phyloP scores from a whole-genome alignment of 2,329 filamentous ascomycete genomes.

The Cladosporium sp. region DNA sequence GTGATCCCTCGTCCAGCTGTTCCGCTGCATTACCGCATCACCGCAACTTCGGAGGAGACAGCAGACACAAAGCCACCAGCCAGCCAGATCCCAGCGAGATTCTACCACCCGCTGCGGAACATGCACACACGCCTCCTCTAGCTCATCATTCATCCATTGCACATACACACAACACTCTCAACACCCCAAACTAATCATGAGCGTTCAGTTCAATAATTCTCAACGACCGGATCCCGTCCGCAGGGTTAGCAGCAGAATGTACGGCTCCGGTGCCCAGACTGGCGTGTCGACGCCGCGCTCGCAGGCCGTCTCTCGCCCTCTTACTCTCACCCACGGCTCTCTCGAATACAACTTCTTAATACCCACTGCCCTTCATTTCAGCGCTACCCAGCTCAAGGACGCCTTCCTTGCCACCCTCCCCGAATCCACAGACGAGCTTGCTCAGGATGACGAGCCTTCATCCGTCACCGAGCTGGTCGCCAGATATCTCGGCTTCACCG shows the following conservation, averaged over 20 bases:
- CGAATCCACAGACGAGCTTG: constrained; percentile 91
- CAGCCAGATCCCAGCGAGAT: constrained; percentile 1
- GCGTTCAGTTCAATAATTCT: constrained; percentile 21
- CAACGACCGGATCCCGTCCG: constrained; percentile 22
- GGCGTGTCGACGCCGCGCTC: constrained; percentile 96
- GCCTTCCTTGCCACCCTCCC: constrained; percentile 84
- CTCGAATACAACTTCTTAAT: constrained; percentile 97
- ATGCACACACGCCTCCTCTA: constrained; percentile 3
- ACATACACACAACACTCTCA: neutral
- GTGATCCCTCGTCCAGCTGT: neutral
- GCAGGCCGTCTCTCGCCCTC: constrained; percentile 85
- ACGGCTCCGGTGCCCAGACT: constrained; percentile 84
- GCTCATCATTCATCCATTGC: neutral
- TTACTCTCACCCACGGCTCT: constrained; percentile 87
- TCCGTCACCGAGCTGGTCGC: constrained; percentile 90
- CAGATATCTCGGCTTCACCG: constrained; percentile 88
- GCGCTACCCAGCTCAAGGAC: constrained; percentile 91
- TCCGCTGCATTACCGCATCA: constrained; percentile 5
- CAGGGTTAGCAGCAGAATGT: constrained; percentile 63
- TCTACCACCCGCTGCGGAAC: constrained; percentile 1
- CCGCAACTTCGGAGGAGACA: constrained; percentile 12
- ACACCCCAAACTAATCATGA: constrained; percentile 20
- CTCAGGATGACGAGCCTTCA: constrained; percentile 98
- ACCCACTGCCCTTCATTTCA: constrained; percentile 93
- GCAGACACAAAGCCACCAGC: constrained; percentile 8